These are phyloP conservation scores for Termitomyces sp. DNA, from an alignment of 1,284 basidiomycete species.

Conservation along the genomic window DNA sequence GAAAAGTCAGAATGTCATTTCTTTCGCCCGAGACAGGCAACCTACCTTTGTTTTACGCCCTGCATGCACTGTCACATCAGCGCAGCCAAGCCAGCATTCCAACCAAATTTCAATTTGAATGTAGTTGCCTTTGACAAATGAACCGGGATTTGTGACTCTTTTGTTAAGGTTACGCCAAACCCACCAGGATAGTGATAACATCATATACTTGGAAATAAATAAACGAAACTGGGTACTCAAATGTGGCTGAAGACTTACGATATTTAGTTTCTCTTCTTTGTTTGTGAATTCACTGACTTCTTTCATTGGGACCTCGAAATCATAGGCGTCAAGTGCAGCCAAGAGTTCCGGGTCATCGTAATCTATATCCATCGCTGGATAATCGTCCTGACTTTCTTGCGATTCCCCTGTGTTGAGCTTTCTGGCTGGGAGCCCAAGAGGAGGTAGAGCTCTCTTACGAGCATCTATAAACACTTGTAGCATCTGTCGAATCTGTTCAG, in stretches of 20 bases:
- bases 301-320: constrained; percentile 29
- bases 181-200: constrained; percentile 26
- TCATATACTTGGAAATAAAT: constrained; percentile 7
- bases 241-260: constrained; percentile 27
- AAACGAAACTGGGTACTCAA: neutral
- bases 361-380: constrained; percentile 49
- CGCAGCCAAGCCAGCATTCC: constrained; percentile 77
- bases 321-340: constrained; percentile 39
- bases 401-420: constrained; percentile 31
- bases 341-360: constrained; percentile 57
- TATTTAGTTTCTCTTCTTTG: constrained; percentile 39
- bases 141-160: constrained; percentile 9
- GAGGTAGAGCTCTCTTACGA: constrained; percentile 47
- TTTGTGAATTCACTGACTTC: constrained; percentile 33
- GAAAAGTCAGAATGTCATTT: neutral
- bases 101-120: constrained; percentile 50
- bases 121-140: constrained; percentile 7
- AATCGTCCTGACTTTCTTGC: constrained; percentile 78
- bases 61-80: constrained; percentile 50
- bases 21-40: neutral
- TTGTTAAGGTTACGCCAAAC: constrained; percentile 20
- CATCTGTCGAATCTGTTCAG: constrained; percentile 52
- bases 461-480: constrained; percentile 65
- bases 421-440: constrained; percentile 33
- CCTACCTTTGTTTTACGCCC: constrained; percentile 38